Base-by-base conservation (phyloP, 805 yeast genomes). In the Wickerhamomyces bisporus region DNA sequence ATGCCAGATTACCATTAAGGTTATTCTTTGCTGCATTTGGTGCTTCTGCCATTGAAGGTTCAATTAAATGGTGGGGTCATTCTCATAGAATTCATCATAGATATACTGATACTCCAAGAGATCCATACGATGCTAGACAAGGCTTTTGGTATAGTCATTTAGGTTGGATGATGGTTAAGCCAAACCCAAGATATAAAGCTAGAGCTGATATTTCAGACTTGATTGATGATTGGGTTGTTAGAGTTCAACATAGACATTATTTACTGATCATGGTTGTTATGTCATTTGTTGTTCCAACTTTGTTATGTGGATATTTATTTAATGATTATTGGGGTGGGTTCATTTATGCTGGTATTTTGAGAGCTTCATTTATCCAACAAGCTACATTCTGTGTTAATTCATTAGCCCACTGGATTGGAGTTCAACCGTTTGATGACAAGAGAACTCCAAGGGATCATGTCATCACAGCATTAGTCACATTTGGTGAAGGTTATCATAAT, bases 401-500 rank as follows among this genome's bases (percentile, higher is more conserved):
- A 6, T 70, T 85, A 59, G 91, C 91, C 20, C 94, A 85, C 61
- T 83, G 87, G 85, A 75, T 84, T 52, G 94, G 94, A 64, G 71
- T 66, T 40, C 94, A 85, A 62, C 93, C 94, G 33, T 85, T 84
- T 48, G 94, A 84, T 60, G 91, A 85, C 60, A 76, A 84, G 65
- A 79, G 89, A 74, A 82, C 91, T 25, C 93, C 93, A 50, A 74
- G 93, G 65, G 91, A 85, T 63, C 88, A 83, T 61, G 75, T 78
- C 57, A 54, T 85, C 45, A 83, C 93, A 35, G 93, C 93, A 5
- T 65, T 84, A 42, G 87, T 83, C 42, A 85, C 94, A 0, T 83
- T 84, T 55, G 94, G 94, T 62, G 94, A 85, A 65, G 94, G 94
- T 46, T 83, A 84, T 70, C 93, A 85, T 57, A 85, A 85, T 65